Conservation (phyloP, 805 yeast genomes). For the Allodekkera sacchari region DNA sequence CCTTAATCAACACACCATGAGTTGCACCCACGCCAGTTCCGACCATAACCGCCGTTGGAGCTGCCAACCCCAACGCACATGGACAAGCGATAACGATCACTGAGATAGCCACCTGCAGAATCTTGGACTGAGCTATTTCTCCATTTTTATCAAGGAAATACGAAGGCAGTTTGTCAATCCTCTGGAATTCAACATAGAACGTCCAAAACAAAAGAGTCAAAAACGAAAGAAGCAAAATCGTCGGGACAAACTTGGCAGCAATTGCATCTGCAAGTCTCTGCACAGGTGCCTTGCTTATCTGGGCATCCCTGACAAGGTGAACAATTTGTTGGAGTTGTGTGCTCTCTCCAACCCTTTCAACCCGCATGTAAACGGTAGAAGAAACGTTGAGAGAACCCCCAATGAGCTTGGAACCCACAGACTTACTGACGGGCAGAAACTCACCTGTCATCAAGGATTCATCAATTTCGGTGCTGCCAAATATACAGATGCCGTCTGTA, state of each 20-base stretch:
- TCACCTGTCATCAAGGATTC: conserved; percentile 94
- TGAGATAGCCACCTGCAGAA: conserved; percentile 71
- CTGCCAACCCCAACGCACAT: conserved; percentile 94
- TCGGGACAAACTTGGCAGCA: conserved; percentile 81
- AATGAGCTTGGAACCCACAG: conserved; percentile 51
- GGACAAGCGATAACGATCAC: conserved; percentile 98
- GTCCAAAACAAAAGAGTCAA: conserved; percentile 64
- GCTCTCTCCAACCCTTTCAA: conserved; percentile 66
- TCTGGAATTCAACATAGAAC: conserved; percentile 22
- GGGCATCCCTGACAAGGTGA: conserved; percentile 80
- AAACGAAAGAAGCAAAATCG: conserved; percentile 52
- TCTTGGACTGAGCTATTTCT: conserved; percentile 15
- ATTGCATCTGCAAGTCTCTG: conserved; percentile 81
- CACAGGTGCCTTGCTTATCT: conserved; percentile 80
- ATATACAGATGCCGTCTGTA: conserved; percentile 77
- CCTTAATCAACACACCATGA: conserved; percentile 84
- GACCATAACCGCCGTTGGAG: conserved; percentile 98
- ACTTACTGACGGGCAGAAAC: conserved; percentile 64
- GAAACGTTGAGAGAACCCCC: conserved; percentile 91
- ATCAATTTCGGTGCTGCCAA: conserved; percentile 77
- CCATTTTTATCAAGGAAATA: conserved; percentile 18
- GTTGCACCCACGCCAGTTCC: conserved; percentile 95
- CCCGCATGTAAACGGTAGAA: conserved; percentile 60
- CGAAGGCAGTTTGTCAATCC: conserved; percentile 14
- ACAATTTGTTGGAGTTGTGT: conserved; percentile 88